These are phyloP conservation scores for Alternaria postmessia DNA, from an alignment of 2,329 filamentous ascomycete genomes.

Conservation along the genomic window DNA sequence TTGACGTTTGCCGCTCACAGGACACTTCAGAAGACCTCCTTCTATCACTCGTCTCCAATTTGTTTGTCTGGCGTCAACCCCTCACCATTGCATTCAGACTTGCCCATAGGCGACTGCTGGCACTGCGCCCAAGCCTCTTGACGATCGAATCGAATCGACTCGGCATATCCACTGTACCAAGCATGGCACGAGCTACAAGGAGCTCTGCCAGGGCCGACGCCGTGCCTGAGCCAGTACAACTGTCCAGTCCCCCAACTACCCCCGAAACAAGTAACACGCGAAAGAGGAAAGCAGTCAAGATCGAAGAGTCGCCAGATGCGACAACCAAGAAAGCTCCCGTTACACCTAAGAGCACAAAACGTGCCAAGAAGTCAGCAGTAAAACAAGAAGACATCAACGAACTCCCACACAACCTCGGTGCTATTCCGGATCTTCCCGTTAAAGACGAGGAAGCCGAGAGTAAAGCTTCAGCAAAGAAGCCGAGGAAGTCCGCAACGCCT, in stretches of 20 bases:
- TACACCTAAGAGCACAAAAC: conserved; percentile 46
- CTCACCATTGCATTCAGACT: conserved; percentile 1
- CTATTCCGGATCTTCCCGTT: conserved; percentile 24
- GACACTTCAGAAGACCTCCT: neutral
- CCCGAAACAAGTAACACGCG: conserved; percentile 41
- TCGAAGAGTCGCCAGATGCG: conserved; percentile 18
- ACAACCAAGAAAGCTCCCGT: conserved; percentile 8
- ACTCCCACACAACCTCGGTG: conserved; percentile 65
- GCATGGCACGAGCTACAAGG: conserved; percentile 46
- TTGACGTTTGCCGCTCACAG: neutral
- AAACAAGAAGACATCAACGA: conserved; percentile 56
- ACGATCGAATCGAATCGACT: conserved; percentile 6
- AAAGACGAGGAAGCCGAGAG: conserved; percentile 18
- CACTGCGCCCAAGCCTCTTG: conserved; percentile 8
- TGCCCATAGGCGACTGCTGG: conserved; percentile 22
- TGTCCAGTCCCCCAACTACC: conserved; percentile 55
- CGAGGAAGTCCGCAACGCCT: conserved; percentile 17
- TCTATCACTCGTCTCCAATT: neutral
- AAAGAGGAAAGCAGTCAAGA: conserved; percentile 40
- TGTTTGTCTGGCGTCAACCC: neutral
- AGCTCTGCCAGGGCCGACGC: conserved; percentile 32
- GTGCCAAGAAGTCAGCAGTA: conserved; percentile 46
- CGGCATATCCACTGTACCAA: conserved; percentile 6
- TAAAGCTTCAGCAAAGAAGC: conserved; percentile 19
- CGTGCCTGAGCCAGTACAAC: conserved; percentile 44